A percentile compares a stretch with the other conserved stretches of the same genome.
phyloP scores from a whole-genome alignment of 148 eudicot species.

The Beta vulgaris region DNA sequence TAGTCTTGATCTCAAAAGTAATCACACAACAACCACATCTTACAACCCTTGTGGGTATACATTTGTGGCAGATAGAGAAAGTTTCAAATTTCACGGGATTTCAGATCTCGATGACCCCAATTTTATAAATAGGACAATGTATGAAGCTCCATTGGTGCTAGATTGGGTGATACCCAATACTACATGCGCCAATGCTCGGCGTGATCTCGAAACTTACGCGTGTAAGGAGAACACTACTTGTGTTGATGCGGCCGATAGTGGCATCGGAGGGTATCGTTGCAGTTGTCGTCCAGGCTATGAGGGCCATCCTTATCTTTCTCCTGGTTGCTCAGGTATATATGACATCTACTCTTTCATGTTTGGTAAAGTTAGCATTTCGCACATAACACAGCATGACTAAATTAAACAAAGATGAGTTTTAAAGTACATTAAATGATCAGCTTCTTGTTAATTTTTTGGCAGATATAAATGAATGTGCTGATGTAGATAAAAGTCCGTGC shows the following conservation, averaged over 20 bases:
- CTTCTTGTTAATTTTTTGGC: background rate
- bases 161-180: constrained; percentile 35
- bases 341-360: background rate
- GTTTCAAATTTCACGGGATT: constrained; percentile 20
- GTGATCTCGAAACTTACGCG: constrained; percentile 12
- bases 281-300: constrained; percentile 37
- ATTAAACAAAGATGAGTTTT: no score
- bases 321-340: constrained; percentile 49
- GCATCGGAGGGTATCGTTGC: constrained; percentile 43
- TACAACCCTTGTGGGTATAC: constrained; percentile 38
- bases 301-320: constrained; percentile 47
- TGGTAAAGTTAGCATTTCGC: no score
- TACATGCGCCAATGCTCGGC: constrained; percentile 25
- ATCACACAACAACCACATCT: background rate
- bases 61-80: constrained; percentile 33
- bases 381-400: no score
- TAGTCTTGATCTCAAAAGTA: background rate
- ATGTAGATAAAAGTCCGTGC: constrained; percentile 17
- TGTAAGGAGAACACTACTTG: constrained; percentile 34
- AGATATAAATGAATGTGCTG: constrained; percentile 28
- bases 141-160: constrained; percentile 38
- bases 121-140: constrained; percentile 8
- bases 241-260: constrained; percentile 25
- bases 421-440: no score
- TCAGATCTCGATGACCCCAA: constrained; percentile 27